A percentile compares a stretch with the other conserved stretches of the same genome.
phyloP scores from a whole-genome alignment of 1,284 basidiomycete genomes.

The Puccinia polysora region DNA sequence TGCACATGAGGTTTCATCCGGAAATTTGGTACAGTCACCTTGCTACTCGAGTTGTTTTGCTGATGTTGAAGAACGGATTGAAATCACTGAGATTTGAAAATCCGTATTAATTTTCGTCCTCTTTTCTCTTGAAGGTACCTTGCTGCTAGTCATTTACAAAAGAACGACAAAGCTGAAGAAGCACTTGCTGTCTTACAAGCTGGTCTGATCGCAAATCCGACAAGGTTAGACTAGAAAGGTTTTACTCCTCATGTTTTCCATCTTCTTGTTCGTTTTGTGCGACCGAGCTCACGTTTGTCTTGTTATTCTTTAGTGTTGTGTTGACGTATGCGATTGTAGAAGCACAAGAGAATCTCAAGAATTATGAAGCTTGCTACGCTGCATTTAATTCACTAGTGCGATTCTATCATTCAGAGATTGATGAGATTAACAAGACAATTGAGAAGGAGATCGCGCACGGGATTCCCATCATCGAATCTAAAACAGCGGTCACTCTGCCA shows the following conservation, averaged over 20 bases:
- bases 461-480: conserved; percentile 53
- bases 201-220: conserved; percentile 81
- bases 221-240: conserved; percentile 59
- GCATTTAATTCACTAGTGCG: conserved; percentile 65
- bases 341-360: conserved; percentile 45
- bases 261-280: conserved; percentile 1
- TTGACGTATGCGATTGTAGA: conserved; percentile 44
- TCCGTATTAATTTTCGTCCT: neutral
- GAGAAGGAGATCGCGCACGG: conserved; percentile 53
- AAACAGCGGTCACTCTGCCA: conserved; percentile 47
- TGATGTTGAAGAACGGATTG: neutral
- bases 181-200: conserved; percentile 72
- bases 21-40: conserved; percentile 74
- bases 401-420: conserved; percentile 67
- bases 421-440: conserved; percentile 62
- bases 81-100: neutral
- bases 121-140: conserved; percentile 65
- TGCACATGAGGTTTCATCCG: conserved; percentile 86
- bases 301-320: conserved; percentile 27
- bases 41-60: conserved; percentile 6
- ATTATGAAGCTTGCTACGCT: conserved; percentile 51
- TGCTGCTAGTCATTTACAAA: conserved; percentile 73
- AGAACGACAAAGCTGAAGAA: conserved; percentile 73
- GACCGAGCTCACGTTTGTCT: conserved; percentile 24
- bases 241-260: no score